Base-by-base conservation (phyloP, 108 stramenopile species). In the Nitzschia sp. region DNA sequence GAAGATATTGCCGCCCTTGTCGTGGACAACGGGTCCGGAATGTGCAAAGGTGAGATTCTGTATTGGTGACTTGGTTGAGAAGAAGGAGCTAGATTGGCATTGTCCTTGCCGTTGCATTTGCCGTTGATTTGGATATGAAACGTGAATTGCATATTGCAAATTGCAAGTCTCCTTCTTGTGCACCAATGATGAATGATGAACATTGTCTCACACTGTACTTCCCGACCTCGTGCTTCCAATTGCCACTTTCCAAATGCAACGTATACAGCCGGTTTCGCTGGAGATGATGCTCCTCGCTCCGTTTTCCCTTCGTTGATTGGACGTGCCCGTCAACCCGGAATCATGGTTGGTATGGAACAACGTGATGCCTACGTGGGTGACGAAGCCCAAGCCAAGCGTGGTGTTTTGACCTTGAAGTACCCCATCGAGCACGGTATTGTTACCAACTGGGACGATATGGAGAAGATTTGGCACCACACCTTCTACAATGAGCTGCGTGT, bases 261-360 rank as follows among this genome's bases (percentile, higher is more conserved):
- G n/a, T n/a, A n/a, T n/a, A 29, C 79, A 90, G 91, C 94, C 69
- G 94, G 94, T 72, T 95, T 95, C 73, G 91, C 94, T 69, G 94
- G 94, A 84, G 94, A 95, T 67, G 94, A 95, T 67, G 94, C 94
- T 55, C 94, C 97, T 48, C 94, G 95, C 67, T 95, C 94, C 63
- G 97, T 97, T 43, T 97, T 97, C 81, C 97, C 95, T 62, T 94
- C 95, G 51, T 84, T 97, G 65, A 95, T 97, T 55, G 97, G 97
- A 71, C 90, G 97, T 75, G 93, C 97, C 57, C 93, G 93, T 83
- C 95, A 97, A 72, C 95, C 92, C 26, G 97, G 97, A 77, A 96
- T 96, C 87, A 97, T 96, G 95, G 94, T 98, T 69, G 98, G 98
- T 69, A 99, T 99, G 98, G 98, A 99, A 84, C 98, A 99, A 75